Evolutionary conservation across 495 filamentous ascomycete species (phyloP), one percentile per base, ranked within the genome.

Genomic region (Cudoniella acicularis): DNA sequence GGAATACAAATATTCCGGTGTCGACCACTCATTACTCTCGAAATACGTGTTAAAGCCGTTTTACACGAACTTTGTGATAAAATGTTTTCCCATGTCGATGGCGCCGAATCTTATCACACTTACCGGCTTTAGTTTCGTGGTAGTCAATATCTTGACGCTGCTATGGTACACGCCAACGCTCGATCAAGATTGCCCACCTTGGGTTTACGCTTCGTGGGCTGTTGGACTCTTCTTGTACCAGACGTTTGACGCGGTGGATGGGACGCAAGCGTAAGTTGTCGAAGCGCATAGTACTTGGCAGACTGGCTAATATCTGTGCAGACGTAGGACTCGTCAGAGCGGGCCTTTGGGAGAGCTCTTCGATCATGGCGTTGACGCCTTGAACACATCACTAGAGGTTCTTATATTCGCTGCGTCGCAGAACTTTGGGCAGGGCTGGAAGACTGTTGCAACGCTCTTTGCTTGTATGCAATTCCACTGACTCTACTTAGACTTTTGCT

Each of bases 211-310:
- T 52, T 87, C 84, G 61, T 98, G 91, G 86, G 85, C 95, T 20
- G 74, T 88, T 48, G 94, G 94, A 1, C 73, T 98, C 63, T 96
- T 97, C 70, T 73, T 98, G 30, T 98, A 98, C 69, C 94, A 98
- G 79, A 98, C 94, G 0, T 97, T 98, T 72, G 94, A 98, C 74
- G 94, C 93, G 3, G 90, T 96, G 52, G 94, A 98, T 75, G 94
- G 94, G 45, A 83, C 90, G 36, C 94, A 98, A 70, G 94, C 94
- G 82, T 89, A 82, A 52, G 87, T 79, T 54, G 47, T 22, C 53
- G 8, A 40, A 43, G n/a, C 48, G 20, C 20, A 51, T 30, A n/a
- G 13, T 2, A 26, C 16, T 56, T 21, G 27, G 23, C 16, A 51
- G 3, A 48, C 27, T 30, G 27, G 48, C 54, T 56, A 40, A 78